Percentiles rank a stretch among this genome's conserved stretches.
phyloP scores from a whole-genome alignment of 1,284 basidiomycete species.

The Phellinidium pouzarii region DNA sequence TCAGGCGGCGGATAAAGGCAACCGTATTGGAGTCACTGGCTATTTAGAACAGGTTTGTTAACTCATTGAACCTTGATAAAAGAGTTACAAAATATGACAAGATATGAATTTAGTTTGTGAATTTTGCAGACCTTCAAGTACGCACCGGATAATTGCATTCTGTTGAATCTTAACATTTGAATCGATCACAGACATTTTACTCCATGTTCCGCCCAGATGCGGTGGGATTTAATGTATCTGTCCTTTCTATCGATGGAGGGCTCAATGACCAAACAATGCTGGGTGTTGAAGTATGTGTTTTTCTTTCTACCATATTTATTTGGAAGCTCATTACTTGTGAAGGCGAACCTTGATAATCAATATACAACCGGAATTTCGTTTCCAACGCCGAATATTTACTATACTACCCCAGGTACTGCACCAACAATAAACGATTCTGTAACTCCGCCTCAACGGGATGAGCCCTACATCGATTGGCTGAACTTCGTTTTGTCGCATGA shows the following conservation, averaged over 20 bases:
- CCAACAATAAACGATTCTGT: constrained; percentile 26
- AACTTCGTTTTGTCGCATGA: constrained; percentile 19
- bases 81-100: background rate
- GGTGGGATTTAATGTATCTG: constrained; percentile 25
- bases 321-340: background rate
- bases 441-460: constrained; percentile 30
- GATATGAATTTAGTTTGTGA: constrained; percentile 18
- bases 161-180: background rate
- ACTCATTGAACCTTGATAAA: constrained; percentile 21
- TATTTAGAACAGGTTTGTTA: constrained; percentile 19
- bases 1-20: constrained; percentile 18
- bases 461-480: constrained; percentile 29
- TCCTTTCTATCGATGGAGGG: constrained; percentile 27
- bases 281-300: constrained; percentile 22
- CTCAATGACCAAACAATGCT: constrained; percentile 26
- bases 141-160: background rate
- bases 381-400: constrained; percentile 28
- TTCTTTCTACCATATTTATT: constrained; percentile 14
- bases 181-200: constrained; percentile 20
- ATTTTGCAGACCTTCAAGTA: constrained; percentile 25
- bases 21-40: constrained; percentile 21
- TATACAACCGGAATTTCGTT: constrained; percentile 24
- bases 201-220: constrained; percentile 27
- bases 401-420: constrained; percentile 24
- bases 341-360: constrained; percentile 30